Conservation (phyloP, 176 grass and related monocot genomes). For the Aegilops bicornis region DNA sequence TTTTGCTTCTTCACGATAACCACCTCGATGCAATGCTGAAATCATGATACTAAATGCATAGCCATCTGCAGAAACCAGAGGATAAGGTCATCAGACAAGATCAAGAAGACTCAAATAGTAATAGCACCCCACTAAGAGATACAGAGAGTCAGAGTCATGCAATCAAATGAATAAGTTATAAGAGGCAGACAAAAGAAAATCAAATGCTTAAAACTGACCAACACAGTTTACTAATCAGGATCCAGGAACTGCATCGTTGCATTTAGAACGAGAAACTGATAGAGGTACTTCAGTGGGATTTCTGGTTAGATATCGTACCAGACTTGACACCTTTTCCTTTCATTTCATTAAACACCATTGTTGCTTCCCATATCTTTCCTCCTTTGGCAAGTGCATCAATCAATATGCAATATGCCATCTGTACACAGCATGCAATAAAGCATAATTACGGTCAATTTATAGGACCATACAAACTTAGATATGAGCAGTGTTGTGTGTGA, state of each 20-base stretch:
- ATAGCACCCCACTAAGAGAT: neutral
- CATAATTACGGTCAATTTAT: slow-evolving; percentile 12
- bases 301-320: slow-evolving; percentile 38
- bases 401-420: slow-evolving; percentile 94
- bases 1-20: slow-evolving; percentile 73
- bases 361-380: slow-evolving; percentile 71
- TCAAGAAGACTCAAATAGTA: slow-evolving; percentile 14
- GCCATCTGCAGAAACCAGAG: slow-evolving; percentile 71
- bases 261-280: slow-evolving; percentile 26
- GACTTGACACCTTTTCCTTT: slow-evolving; percentile 78
- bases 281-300: neutral
- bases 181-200: slow-evolving; percentile 17
- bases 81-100: slow-evolving; percentile 18
- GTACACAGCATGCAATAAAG: slow-evolving; percentile 25
- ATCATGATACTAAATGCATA: slow-evolving; percentile 97
- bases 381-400: slow-evolving; percentile 90
- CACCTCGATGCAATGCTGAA: slow-evolving; percentile 79
- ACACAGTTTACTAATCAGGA: neutral
- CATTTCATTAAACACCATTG: slow-evolving; percentile 65
- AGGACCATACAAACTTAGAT: neutral
- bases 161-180: slow-evolving; percentile 18
- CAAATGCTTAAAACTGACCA: neutral
- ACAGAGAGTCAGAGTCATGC: neutral
- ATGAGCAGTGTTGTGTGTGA: slow-evolving; percentile 9
- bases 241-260: neutral